Evolutionary conservation across 495 filamentous ascomycete species (phyloP).

Genomic region (Thermothielavioides terrestris): DNA sequence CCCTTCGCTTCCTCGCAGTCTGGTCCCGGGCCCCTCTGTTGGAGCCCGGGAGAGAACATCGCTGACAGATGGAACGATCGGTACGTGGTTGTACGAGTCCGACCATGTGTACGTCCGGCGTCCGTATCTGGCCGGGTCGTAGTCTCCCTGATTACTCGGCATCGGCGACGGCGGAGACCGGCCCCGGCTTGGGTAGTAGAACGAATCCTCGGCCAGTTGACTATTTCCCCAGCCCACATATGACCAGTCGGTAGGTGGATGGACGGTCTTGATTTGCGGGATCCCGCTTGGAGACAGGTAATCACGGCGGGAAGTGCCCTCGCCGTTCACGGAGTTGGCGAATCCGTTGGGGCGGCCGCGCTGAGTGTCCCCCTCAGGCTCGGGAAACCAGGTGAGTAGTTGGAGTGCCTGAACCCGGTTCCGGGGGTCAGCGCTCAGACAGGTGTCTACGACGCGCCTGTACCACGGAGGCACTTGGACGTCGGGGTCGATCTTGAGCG

Average conservation of each 20-base stretch:
- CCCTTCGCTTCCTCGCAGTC: not conserved
- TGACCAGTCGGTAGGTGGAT: slow-evolving; percentile 28
- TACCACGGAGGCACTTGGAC: slow-evolving; percentile 38
- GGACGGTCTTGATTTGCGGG: slow-evolving; percentile 24
- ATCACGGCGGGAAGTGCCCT: slow-evolving; percentile 24
- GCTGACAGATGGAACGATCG: slow-evolving; percentile 20
- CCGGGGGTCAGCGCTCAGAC: slow-evolving; percentile 37
- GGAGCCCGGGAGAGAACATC: slow-evolving; percentile 15
- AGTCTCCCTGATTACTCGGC: slow-evolving; percentile 30
- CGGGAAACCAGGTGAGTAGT: slow-evolving; percentile 36
- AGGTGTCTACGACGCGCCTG: slow-evolving; percentile 36
- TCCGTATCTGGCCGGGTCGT: slow-evolving; percentile 13
- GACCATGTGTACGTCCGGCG: slow-evolving; percentile 22
- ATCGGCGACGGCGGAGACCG: slow-evolving; percentile 39
- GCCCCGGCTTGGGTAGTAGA: slow-evolving; percentile 34
- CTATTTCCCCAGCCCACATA: slow-evolving; percentile 17
- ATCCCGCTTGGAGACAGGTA: slow-evolving; percentile 20
- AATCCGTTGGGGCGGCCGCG: slow-evolving; percentile 17
- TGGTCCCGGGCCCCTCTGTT: not conserved
- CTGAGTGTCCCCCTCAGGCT: slow-evolving; percentile 20
- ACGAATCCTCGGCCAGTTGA: slow-evolving; percentile 21
- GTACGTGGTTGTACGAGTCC: slow-evolving; percentile 11
- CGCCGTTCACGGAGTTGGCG: slow-evolving; percentile 25
- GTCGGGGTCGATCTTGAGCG: slow-evolving; percentile 43
- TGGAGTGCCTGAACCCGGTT: slow-evolving; percentile 32